phyloP scores from a whole-genome alignment of 129 eudicot genomes.

The Dittrichia graveolens region DNA sequence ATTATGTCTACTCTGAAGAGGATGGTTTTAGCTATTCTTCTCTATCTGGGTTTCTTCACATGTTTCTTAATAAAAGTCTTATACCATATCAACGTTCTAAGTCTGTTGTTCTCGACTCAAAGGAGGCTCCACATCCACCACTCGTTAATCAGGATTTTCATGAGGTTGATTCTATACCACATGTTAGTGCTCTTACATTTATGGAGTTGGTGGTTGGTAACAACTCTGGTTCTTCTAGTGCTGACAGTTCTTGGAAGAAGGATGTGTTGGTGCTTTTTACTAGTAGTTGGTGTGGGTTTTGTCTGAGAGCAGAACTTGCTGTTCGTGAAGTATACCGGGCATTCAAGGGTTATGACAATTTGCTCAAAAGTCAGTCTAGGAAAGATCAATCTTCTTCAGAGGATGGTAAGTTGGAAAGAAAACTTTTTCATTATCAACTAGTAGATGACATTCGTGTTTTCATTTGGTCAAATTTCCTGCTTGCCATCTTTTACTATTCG shows the following conservation, averaged over 20 bases:
- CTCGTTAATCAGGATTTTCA: constrained; percentile 90
- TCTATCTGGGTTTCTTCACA: constrained; percentile 53
- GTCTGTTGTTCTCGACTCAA: constrained; percentile 41
- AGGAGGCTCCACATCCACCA: constrained; percentile 65
- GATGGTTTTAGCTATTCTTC: constrained; percentile 48
- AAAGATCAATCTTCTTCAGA: constrained; percentile 38
- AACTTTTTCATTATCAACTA: constrained; percentile 15
- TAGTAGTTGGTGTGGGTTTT: constrained; percentile 90
- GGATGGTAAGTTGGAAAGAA: constrained; percentile 45
- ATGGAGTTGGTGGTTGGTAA: constrained; percentile 70
- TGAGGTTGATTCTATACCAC: constrained; percentile 71
- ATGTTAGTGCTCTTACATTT: constrained; percentile 56
- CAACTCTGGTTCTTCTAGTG: constrained; percentile 44
- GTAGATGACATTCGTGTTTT: neutral
- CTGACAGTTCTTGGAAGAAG: constrained; percentile 49
- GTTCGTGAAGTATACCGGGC: constrained; percentile 87
- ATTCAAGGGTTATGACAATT: constrained; percentile 52
- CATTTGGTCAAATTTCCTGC: constrained; percentile 8
- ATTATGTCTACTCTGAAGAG: constrained; percentile 60
- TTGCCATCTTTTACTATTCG: neutral
- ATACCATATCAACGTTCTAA: constrained; percentile 69
- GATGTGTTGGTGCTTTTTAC: constrained; percentile 83
- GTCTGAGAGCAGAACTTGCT: constrained; percentile 81
- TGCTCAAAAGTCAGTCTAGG: constrained; percentile 43
- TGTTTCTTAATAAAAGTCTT: constrained; percentile 66